Conservation (phyloP, 139 green algal species). For the Chlamydomonas incerta region DNA sequence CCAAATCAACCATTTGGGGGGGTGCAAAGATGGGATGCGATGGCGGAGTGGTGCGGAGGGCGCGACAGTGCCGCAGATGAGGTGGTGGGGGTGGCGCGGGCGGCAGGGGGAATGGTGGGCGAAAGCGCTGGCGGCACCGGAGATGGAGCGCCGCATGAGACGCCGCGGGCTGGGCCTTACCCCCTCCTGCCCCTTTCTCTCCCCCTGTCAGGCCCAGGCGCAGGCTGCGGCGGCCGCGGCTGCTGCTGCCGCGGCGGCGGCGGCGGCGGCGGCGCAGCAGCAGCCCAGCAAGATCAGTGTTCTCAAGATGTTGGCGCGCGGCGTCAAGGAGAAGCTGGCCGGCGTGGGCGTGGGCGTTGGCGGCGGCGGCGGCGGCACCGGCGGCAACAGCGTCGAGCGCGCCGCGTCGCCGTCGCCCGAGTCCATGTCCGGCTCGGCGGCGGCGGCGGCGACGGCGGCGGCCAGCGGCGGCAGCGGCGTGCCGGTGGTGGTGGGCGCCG, state of each 20-base stretch:
- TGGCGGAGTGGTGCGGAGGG: too few relatives aligned
- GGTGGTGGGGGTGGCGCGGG: too few relatives aligned
- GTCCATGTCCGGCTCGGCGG: background rate
- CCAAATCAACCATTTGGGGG: too few relatives aligned
- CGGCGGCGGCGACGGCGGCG: background rate
- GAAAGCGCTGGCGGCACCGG: too few relatives aligned
- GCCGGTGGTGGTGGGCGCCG: background rate
- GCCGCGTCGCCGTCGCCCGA: slow-evolving; percentile 16
- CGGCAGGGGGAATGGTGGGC: too few relatives aligned
- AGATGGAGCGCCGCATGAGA: too few relatives aligned
- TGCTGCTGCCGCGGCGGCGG: background rate
- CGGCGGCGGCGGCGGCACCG: background rate
- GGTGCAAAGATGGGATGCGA: too few relatives aligned
- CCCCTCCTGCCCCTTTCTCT: too few relatives aligned
- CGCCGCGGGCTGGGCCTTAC: too few relatives aligned
- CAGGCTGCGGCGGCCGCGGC: background rate
- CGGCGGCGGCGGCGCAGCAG: background rate
- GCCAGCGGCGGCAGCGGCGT: background rate
- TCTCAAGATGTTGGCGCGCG: slow-evolving; percentile 22
- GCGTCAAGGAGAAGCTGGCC: slow-evolving; percentile 34
- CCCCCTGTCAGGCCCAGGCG: too few relatives aligned
- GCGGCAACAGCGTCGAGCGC: slow-evolving; percentile 28
- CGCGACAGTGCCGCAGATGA: too few relatives aligned
- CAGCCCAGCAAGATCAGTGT: slow-evolving; percentile 32
- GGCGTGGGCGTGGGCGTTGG: slow-evolving; percentile 13